A percentile compares a stretch with the other conserved stretches of the same genome.
These are phyloP conservation scores for Gigaspora rosea DNA, from an alignment of 192 early-diverging fungal genomes.

Conservation along the genomic window DNA sequence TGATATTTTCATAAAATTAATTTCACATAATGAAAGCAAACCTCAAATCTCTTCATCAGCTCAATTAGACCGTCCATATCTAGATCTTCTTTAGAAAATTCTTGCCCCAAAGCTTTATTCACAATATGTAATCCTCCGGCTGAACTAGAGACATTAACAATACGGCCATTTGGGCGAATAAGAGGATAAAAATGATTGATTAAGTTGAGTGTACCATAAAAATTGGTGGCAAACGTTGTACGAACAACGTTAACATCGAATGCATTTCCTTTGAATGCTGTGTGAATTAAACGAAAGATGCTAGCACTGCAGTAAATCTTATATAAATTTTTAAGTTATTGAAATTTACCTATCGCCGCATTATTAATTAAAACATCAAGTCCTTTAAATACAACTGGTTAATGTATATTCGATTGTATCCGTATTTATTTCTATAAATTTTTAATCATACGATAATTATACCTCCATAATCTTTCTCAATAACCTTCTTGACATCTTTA, in stretches of 20 bases:
- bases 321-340: too few species aligned
- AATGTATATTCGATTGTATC: too few species aligned
- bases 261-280: background rate
- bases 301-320: too few species aligned
- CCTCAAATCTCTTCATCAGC: slow-evolving; percentile 19
- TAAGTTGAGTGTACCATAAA: slow-evolving; percentile 28
- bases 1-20: background rate
- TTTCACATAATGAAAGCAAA: background rate
- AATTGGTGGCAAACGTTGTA: slow-evolving; percentile 25
- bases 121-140: background rate
- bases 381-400: background rate
- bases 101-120: background rate
- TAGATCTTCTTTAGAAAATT: slow-evolving; percentile 6
- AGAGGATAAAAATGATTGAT: slow-evolving; percentile 13
- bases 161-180: slow-evolving; percentile 4
- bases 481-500: background rate
- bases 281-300: too few species aligned
- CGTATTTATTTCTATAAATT: too few species aligned
- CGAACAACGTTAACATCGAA: slow-evolving; percentile 27
- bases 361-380: slow-evolving; percentile 30
- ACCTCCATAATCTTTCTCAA: background rate
- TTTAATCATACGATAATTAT: background rate
- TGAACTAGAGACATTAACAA: slow-evolving; percentile 8
- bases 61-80: slow-evolving; percentile 22
- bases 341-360: slow-evolving; percentile 27